Evolutionary conservation across 805 yeast species (phyloP).

Genomic region (Candida endomychidarum): DNA sequence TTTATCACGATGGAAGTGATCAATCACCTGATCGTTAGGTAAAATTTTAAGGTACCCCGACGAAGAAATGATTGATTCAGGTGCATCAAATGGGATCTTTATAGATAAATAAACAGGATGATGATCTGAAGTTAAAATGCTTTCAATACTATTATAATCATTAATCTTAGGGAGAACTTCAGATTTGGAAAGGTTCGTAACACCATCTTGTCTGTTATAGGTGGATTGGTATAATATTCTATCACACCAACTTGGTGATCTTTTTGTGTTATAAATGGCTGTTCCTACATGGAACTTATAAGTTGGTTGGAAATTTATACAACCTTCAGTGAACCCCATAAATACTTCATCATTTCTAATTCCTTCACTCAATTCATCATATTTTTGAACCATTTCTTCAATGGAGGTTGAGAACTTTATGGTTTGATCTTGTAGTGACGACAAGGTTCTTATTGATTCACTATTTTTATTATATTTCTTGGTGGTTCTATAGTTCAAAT

Average conservation of each 20-base stretch:
- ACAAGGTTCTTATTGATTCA: constrained; percentile 18
- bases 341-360: constrained; percentile 47
- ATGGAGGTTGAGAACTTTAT: constrained; percentile 8
- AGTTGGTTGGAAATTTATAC: constrained; percentile 73
- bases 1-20: constrained; percentile 15
- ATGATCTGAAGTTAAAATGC: constrained; percentile 68
- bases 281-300: constrained; percentile 63
- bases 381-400: constrained; percentile 24
- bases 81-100: constrained; percentile 44
- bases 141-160: constrained; percentile 50
- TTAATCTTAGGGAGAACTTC: constrained; percentile 25
- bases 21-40: constrained; percentile 20
- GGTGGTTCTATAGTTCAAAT: constrained; percentile 72
- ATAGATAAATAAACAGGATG: constrained; percentile 66
- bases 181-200: background rate
- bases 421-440: constrained; percentile 25
- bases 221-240: constrained; percentile 63
- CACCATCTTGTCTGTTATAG: constrained; percentile 13
- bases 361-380: constrained; percentile 54
- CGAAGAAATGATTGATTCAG: constrained; percentile 30
- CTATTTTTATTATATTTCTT: constrained; percentile 15
- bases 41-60: constrained; percentile 31
- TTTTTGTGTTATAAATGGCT: constrained; percentile 51
- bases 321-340: constrained; percentile 64
- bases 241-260: constrained; percentile 91